These are phyloP conservation scores for Coccomyxa subellipsoidea DNA, from an alignment of 163 green algal species.

Conservation along the genomic window DNA sequence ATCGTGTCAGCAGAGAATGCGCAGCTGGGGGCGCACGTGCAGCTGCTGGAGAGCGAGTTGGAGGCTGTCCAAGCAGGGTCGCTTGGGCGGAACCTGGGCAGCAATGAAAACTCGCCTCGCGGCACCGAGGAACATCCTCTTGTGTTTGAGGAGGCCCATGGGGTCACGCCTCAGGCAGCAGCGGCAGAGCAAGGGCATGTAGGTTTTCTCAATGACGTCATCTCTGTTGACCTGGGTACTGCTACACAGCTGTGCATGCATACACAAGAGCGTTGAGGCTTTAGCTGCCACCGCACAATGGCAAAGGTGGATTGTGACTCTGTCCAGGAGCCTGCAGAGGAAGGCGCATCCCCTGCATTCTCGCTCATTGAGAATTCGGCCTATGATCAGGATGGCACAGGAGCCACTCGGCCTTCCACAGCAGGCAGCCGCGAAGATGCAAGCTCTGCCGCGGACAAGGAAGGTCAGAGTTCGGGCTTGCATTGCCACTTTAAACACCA, in stretches of 20 bases:
- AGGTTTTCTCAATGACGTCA: too few species aligned
- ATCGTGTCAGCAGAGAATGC: constrained; percentile 9
- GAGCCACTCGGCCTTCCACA: background rate
- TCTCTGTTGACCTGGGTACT: too few species aligned
- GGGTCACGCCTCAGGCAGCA: background rate
- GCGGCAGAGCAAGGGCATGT: background rate
- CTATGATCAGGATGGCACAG: background rate
- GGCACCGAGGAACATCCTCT: background rate
- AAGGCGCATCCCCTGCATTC: background rate
- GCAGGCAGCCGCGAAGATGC: background rate
- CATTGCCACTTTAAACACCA: background rate
- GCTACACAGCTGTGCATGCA: too few species aligned
- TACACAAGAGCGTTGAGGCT: too few species aligned
- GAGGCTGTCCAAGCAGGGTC: constrained; percentile 1
- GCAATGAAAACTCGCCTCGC: background rate
- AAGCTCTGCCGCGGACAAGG: background rate
- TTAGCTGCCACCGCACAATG: too few species aligned
- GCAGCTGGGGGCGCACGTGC: constrained; percentile 19
- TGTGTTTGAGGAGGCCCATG: background rate
- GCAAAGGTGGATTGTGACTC: background rate
- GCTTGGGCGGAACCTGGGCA: background rate
- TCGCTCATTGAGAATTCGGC: background rate
- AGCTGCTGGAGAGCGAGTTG: constrained; percentile 20
- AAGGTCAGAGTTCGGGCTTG: background rate
- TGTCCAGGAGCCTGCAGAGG: background rate